These are phyloP conservation scores for Saitozyma podzolica DNA, from an alignment of 768 basidiomycete species.

Conservation along the genomic window DNA sequence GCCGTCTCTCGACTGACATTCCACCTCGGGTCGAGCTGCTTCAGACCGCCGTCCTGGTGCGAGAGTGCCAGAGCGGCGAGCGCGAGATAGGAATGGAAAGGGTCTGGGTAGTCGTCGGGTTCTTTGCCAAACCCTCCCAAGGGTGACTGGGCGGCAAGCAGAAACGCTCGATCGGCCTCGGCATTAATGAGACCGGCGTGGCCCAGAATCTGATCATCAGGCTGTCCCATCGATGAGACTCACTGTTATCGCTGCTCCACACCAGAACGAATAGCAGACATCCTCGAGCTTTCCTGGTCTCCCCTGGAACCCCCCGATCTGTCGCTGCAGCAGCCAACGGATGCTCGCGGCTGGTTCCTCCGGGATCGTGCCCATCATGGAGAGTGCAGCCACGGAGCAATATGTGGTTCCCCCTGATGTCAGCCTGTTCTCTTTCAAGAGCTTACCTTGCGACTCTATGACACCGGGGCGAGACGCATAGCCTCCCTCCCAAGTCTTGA, in stretches of 20 bases:
- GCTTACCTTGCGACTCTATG: constrained; percentile 79
- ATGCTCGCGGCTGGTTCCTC: constrained; percentile 61
- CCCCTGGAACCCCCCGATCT: constrained; percentile 83
- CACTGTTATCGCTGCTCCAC: constrained; percentile 75
- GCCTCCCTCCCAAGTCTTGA: constrained; percentile 86
- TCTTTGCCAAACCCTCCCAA: constrained; percentile 86
- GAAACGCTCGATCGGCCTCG: constrained; percentile 62
- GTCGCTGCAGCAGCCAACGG: constrained; percentile 76
- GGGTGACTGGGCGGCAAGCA: constrained; percentile 77
- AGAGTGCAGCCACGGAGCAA: constrained; percentile 78
- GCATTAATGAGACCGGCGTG: constrained; percentile 63
- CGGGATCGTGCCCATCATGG: constrained; percentile 52
- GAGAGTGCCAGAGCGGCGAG: constrained; percentile 75
- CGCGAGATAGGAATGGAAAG: constrained; percentile 91
- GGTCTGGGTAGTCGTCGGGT: constrained; percentile 82
- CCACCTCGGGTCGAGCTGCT: constrained; percentile 65
- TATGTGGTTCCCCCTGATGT: constrained; percentile 85
- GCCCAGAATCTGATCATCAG: constrained; percentile 65
- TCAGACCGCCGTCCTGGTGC: constrained; percentile 51
- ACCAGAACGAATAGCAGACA: constrained; percentile 98
- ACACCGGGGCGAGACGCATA: constrained; percentile 74
- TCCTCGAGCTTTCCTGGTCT: constrained; percentile 84
- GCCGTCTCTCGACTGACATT: constrained; percentile 70
- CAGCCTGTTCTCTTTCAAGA: constrained; percentile 4
- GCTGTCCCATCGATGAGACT: constrained; percentile 27